Percentiles rank a stretch among this genome's conserved stretches.
Evolutionary conservation across 73 alveolate genomes (phyloP).

Genomic region (Uronychia setigera): DNA sequence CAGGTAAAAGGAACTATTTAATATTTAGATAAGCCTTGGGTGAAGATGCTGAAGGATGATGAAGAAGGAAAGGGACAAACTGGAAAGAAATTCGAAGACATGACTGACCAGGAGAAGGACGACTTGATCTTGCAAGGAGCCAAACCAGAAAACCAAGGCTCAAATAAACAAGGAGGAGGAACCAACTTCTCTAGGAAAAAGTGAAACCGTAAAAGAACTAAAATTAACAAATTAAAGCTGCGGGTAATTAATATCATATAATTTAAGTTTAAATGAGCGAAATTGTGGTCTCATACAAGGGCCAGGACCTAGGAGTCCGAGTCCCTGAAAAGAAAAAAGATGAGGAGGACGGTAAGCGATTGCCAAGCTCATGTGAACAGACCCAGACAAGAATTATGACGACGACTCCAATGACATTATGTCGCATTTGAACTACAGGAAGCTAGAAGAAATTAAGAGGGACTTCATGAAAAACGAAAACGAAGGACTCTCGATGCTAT

Average conservation of each 20-base stretch:
- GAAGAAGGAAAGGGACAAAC: conserved; percentile 27
- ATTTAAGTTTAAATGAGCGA: conserved; percentile 1
- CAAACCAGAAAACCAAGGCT: not conserved
- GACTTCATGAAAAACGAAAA: conserved; percentile 59
- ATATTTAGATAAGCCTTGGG: conserved; percentile 25
- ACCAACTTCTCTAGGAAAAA: not conserved
- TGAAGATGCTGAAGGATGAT: conserved; percentile 42
- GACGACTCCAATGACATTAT: conserved; percentile 62
- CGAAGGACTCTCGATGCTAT: conserved; percentile 71
- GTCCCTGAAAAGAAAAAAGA: conserved; percentile 13
- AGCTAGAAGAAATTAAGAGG: conserved; percentile 65
- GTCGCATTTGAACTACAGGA: conserved; percentile 62
- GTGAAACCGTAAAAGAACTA: not conserved
- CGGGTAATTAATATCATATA: not conserved
- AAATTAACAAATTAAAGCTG: not conserved
- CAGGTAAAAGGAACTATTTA: conserved; percentile 18
- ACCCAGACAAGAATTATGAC: conserved; percentile 34
- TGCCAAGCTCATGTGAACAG: not conserved
- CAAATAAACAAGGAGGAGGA: not conserved
- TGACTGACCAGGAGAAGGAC: conserved; percentile 46
- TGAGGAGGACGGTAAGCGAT: conserved; percentile 8
- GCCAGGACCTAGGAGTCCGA: conserved; percentile 9
- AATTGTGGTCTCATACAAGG: conserved; percentile 10
- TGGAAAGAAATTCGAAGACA: conserved; percentile 38
- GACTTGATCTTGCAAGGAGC: conserved; percentile 13